These are phyloP conservation scores for Dipteronia dyeriana DNA, from an alignment of 345 rosid genomes.

Conservation along the genomic window DNA sequence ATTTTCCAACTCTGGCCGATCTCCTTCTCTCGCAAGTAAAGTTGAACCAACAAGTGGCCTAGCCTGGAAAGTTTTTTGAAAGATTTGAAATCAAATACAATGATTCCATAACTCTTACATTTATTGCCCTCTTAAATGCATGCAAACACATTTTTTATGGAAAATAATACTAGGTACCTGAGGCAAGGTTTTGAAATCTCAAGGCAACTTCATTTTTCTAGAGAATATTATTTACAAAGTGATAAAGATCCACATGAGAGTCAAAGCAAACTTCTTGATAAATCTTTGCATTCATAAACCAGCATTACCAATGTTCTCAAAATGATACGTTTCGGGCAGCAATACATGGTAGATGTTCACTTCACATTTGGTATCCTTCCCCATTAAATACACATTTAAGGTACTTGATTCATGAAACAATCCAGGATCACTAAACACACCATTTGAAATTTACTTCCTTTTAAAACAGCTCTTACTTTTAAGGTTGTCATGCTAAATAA, in stretches of 20 bases:
- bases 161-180: background rate
- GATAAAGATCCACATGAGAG: background rate
- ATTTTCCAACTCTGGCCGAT: conserved; percentile 75
- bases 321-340: background rate
- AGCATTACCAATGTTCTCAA: background rate
- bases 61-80: conserved; percentile 50
- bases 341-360: background rate
- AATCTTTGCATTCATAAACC: background rate
- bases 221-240: background rate
- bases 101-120: background rate
- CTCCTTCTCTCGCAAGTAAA: conserved; percentile 68
- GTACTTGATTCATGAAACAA: background rate
- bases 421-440: background rate
- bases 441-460: background rate
- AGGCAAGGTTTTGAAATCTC: background rate
- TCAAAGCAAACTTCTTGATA: background rate
- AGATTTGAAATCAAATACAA: background rate
- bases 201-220: conserved; percentile 1
- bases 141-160: background rate
- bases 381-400: background rate
- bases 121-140: background rate
- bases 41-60: conserved; percentile 84
- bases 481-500: background rate
- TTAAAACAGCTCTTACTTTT: background rate
- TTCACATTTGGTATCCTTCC: background rate